These are phyloP conservation scores for Blastobotrys buckinghamii DNA, from an alignment of 1,139 yeast species.

Conservation along the genomic window DNA sequence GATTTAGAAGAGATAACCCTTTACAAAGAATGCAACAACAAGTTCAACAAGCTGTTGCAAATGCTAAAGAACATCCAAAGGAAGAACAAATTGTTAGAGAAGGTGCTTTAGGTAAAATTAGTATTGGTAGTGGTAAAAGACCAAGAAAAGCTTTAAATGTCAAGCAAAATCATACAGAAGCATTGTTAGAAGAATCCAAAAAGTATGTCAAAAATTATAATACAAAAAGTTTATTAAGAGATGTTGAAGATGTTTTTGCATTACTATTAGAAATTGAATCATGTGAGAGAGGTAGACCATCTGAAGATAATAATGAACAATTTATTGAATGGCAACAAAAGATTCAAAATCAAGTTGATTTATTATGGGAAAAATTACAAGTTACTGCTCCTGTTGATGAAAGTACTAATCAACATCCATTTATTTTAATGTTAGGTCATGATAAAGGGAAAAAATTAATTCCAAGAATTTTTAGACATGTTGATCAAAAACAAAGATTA, in stretches of 20 bases:
- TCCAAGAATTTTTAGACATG: constrained; percentile 82
- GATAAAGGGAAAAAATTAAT: constrained; percentile 86
- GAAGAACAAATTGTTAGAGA: constrained; percentile 66
- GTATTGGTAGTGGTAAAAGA: constrained; percentile 74
- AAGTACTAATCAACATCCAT: constrained; percentile 52
- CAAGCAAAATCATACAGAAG: constrained; percentile 51
- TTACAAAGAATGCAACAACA: constrained; percentile 98
- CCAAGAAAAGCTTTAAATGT: constrained; percentile 86
- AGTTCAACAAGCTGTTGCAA: constrained; percentile 93
- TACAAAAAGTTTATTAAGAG: constrained; percentile 22
- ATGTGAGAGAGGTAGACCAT: constrained; percentile 54
- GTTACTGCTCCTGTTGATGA: constrained; percentile 49
- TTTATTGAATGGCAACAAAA: constrained; percentile 30
- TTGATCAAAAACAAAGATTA: constrained; percentile 70
- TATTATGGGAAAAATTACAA: constrained; percentile 74
- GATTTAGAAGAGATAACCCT: constrained; percentile 74
- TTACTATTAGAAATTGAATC: constrained; percentile 79
- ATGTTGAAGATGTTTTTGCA: constrained; percentile 72
- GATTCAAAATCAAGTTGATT: constrained; percentile 29
- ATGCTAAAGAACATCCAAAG: constrained; percentile 86
- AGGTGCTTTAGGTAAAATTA: constrained; percentile 87
- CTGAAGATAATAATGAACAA: constrained; percentile 34
- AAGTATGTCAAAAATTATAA: constrained; percentile 2
- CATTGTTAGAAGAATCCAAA: not conserved
- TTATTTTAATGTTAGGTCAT: constrained; percentile 75